Percentiles rank a stretch among this genome's conserved stretches.
phyloP scores from a whole-genome alignment of 2,329 filamentous ascomycete genomes.

The Graphilbum sp. region DNA sequence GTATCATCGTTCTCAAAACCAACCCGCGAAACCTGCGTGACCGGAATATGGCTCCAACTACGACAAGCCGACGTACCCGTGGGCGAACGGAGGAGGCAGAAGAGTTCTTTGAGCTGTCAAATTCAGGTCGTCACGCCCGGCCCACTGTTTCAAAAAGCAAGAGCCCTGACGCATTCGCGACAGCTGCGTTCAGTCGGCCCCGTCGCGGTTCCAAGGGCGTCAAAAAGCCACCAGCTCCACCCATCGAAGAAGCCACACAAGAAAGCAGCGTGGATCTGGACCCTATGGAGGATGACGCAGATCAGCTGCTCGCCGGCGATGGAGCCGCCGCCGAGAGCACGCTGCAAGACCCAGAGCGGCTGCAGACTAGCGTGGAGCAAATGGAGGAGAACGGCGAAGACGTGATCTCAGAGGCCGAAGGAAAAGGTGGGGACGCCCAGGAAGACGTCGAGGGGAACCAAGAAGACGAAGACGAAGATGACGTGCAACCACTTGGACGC shows the following conservation, averaged over 20 bases:
- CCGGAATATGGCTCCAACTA: constrained; percentile 7
- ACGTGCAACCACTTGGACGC: constrained; percentile 26
- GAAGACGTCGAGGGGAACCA: constrained; percentile 30
- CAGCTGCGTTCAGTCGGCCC: constrained; percentile 16
- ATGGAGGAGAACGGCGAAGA: constrained; percentile 14
- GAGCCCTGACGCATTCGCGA: constrained; percentile 34
- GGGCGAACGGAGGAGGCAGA: constrained; percentile 37
- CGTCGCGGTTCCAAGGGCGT: constrained; percentile 35
- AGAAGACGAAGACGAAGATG: constrained; percentile 14
- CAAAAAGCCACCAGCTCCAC: constrained; percentile 26
- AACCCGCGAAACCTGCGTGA: constrained; percentile 7
- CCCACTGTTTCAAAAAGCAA: constrained; percentile 33
- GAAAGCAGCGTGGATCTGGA: constrained; percentile 21
- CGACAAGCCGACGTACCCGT: constrained; percentile 26
- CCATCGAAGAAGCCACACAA: constrained; percentile 33
- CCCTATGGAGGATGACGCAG: constrained; percentile 4
- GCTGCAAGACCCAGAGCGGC: constrained; percentile 2
- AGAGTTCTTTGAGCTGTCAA: constrained; percentile 41
- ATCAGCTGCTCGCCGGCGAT: constrained; percentile 3
- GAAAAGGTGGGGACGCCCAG: no score
- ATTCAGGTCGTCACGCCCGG: constrained; percentile 41
- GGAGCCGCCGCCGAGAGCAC: constrained; percentile 26
- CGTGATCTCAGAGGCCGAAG: constrained; percentile 20
- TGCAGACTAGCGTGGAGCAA: constrained; percentile 5
- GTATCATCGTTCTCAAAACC: constrained; percentile 15